phyloP scores from a whole-genome alignment of 1,284 basidiomycete species.

The Cutaneotrichosporon spelunceum region DNA sequence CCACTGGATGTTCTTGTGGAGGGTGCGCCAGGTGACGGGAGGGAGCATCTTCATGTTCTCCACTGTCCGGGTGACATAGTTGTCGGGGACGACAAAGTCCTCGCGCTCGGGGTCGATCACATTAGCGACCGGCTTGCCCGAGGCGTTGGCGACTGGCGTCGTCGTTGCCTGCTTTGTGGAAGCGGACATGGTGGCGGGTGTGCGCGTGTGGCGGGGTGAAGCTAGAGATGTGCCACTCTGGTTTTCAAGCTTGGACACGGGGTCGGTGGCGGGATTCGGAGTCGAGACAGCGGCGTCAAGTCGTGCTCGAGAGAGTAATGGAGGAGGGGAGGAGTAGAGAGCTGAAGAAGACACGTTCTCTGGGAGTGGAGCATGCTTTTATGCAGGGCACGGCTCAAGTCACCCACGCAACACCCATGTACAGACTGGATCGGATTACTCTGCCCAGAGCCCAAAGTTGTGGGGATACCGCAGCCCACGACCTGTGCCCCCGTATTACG shows the following conservation, averaged over 20 bases:
- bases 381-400: neutral
- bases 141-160: neutral
- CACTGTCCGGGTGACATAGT: constrained; percentile 82
- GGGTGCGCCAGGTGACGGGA: constrained; percentile 68
- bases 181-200: neutral
- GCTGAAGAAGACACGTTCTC: neutral
- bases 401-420: constrained; percentile 1
- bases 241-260: neutral
- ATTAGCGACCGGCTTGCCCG: neutral
- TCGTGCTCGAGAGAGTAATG: constrained; percentile 5
- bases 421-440: neutral
- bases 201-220: neutral
- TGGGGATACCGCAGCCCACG: neutral
- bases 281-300: constrained; percentile 8
- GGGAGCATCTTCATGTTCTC: constrained; percentile 69
- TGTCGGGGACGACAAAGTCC: constrained; percentile 68
- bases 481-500: constrained; percentile 3
- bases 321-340: neutral
- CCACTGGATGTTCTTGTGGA: constrained; percentile 71
- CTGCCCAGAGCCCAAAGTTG: neutral
- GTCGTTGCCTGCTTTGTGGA: neutral
- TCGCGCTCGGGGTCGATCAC: constrained; percentile 19
- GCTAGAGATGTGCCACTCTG: neutral
- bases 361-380: neutral
- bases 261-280: neutral